Evolutionary conservation across 495 filamentous ascomycete species (phyloP).

Genomic region (Sporormia fimetaria): DNA sequence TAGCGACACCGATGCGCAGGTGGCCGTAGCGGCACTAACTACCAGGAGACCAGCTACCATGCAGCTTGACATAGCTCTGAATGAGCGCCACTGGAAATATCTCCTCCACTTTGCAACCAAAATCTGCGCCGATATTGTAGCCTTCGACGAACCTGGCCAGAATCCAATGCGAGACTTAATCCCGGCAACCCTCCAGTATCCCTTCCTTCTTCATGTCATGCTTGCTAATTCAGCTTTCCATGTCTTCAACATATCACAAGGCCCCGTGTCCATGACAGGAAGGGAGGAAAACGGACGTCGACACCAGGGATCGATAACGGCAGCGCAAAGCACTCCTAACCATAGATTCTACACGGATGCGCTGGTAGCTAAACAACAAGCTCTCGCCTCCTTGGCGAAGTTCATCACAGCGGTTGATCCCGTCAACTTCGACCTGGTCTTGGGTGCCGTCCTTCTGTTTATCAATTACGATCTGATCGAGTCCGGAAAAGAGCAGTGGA

Average conservation of each 20-base stretch:
- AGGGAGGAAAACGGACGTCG: background rate
- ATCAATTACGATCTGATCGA: conserved; percentile 23
- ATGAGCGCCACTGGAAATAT: conserved; percentile 11
- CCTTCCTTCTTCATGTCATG: conserved; percentile 19
- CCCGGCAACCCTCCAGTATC: conserved; percentile 6
- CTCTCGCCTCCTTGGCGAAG: conserved; percentile 11
- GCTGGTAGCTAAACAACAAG: conserved; percentile 17
- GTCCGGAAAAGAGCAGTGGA: conserved; percentile 23
- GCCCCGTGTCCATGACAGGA: conserved; percentile 4
- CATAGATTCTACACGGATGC: too few relatives aligned
- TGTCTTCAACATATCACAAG: conserved; percentile 14
- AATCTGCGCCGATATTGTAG: conserved; percentile 18
- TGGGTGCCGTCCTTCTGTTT: conserved; percentile 17
- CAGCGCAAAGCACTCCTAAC: conserved; percentile 12
- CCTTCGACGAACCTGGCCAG: conserved; percentile 12
- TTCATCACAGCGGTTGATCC: conserved; percentile 7
- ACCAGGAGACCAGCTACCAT: too few relatives aligned
- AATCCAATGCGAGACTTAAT: conserved; percentile 23
- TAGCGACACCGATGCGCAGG: too few relatives aligned
- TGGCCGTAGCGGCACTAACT: too few relatives aligned
- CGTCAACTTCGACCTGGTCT: conserved; percentile 13
- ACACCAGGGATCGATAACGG: conserved; percentile 13
- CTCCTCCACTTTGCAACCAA: conserved; percentile 20
- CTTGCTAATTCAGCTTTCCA: conserved; percentile 23
- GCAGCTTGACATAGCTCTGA: conserved; percentile 14